Evolutionary conservation across 352 stramenopile species (phyloP).

Genomic region (Phytophthora europaea): DNA sequence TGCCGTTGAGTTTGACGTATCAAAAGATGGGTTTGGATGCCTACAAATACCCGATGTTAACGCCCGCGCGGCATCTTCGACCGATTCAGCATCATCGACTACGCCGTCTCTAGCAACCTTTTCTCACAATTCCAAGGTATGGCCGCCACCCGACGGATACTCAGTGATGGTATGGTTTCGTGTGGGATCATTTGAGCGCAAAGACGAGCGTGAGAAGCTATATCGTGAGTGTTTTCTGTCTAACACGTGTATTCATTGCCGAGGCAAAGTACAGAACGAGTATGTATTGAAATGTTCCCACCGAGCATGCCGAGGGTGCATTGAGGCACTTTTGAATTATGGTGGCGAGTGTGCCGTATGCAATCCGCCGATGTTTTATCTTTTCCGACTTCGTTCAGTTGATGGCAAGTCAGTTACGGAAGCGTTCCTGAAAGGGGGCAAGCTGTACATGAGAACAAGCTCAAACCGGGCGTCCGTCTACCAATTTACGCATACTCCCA

Average conservation of each 20-base stretch:
- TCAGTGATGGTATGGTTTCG: conserved; percentile 75
- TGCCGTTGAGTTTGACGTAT: conserved; percentile 59
- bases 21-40: conserved; percentile 69
- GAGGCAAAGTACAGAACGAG: conserved; percentile 55
- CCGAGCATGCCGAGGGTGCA: conserved; percentile 60
- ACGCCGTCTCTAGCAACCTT: conserved; percentile 43
- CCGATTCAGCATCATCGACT: conserved; percentile 20
- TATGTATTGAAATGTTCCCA: conserved; percentile 78
- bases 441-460: conserved; percentile 77
- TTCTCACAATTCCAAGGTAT: conserved; percentile 57
- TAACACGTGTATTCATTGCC: conserved; percentile 71
- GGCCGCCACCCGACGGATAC: conserved; percentile 75
- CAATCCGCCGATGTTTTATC: conserved; percentile 79
- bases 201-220: conserved; percentile 68
- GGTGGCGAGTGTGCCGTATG: conserved; percentile 78
- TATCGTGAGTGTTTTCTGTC: conserved; percentile 70
- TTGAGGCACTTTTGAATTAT: conserved; percentile 61
- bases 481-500: conserved; percentile 63
- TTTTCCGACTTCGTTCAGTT: conserved; percentile 76
- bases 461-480: conserved; percentile 48
- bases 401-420: conserved; percentile 79
- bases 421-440: conserved; percentile 68
- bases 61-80: conserved; percentile 27
- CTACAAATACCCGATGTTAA: conserved; percentile 76
- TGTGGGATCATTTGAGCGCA: conserved; percentile 62